These are phyloP conservation scores for Ilyonectria destructans DNA, from an alignment of 2,329 filamentous ascomycete genomes.

Conservation along the genomic window DNA sequence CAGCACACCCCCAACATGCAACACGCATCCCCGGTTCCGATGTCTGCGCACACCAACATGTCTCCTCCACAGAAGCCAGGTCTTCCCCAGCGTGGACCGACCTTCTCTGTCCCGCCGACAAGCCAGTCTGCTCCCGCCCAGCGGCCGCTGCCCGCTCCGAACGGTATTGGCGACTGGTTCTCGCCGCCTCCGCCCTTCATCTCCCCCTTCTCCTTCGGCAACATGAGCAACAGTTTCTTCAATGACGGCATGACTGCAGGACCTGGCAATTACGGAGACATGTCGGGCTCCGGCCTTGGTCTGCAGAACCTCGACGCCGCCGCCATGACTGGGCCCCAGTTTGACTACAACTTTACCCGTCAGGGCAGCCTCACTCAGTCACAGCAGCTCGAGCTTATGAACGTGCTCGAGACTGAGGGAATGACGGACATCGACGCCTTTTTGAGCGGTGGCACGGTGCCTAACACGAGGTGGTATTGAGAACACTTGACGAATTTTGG, in stretches of 20 bases:
- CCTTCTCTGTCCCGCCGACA: slow-evolving; percentile 60
- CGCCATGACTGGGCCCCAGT: slow-evolving; percentile 46
- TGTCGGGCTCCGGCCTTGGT: slow-evolving; percentile 52
- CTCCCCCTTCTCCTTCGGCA: slow-evolving; percentile 66
- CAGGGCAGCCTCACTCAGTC: slow-evolving; percentile 83
- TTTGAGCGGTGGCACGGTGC: slow-evolving; percentile 60
- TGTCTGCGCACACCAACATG: slow-evolving; percentile 50
- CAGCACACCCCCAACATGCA: slow-evolving; percentile 51
- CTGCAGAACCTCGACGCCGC: slow-evolving; percentile 52
- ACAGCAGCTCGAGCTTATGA: slow-evolving; percentile 88
- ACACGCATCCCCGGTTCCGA: slow-evolving; percentile 48
- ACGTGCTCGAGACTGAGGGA: slow-evolving; percentile 80
- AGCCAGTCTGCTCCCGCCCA: slow-evolving; percentile 59
- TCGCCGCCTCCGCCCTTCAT: slow-evolving; percentile 68
- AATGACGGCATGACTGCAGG: slow-evolving; percentile 53
- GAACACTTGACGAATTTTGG: background rate
- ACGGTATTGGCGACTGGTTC: slow-evolving; percentile 68
- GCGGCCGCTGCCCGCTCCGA: slow-evolving; percentile 60
- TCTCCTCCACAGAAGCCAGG: slow-evolving; percentile 52
- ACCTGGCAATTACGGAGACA: slow-evolving; percentile 50
- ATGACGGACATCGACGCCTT: slow-evolving; percentile 75
- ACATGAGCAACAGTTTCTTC: slow-evolving; percentile 61
- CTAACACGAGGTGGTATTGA: slow-evolving; percentile 55
- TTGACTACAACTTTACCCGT: slow-evolving; percentile 62
- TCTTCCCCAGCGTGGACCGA: slow-evolving; percentile 48